Evolutionary conservation across 2,329 filamentous ascomycete genomes (phyloP).

Genomic region (Meredithiella fracta): DNA sequence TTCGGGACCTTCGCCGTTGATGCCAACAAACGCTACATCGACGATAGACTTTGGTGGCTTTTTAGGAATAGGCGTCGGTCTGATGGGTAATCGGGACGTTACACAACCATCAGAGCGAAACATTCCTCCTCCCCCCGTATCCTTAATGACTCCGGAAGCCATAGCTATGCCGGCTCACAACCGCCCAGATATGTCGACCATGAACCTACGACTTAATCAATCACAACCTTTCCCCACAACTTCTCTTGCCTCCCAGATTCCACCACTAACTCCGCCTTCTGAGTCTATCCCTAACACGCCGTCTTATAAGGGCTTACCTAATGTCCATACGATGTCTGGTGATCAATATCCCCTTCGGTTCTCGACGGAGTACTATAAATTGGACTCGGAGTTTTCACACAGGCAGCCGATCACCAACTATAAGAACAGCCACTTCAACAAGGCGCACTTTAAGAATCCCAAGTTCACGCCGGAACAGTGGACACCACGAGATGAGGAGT

Average conservation of each 20-base stretch:
- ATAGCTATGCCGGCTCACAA: neutral
- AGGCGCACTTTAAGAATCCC: constrained; percentile 50
- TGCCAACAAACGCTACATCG: constrained; percentile 12
- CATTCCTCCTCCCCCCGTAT: neutral
- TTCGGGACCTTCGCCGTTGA: constrained; percentile 18
- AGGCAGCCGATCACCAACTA: constrained; percentile 39
- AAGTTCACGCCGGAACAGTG: constrained; percentile 31
- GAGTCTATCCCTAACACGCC: neutral
- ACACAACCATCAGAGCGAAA: neutral
- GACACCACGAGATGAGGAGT: constrained; percentile 25
- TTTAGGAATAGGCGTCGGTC: too few species aligned
- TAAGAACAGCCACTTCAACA: constrained; percentile 50
- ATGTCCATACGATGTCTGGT: constrained; percentile 16
- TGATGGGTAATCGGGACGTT: too few species aligned
- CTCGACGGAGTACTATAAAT: constrained; percentile 36
- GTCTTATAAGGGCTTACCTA: constrained; percentile 6
- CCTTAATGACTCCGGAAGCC: neutral
- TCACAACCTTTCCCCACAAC: neutral
- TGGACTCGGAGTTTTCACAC: constrained; percentile 24
- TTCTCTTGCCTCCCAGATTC: neutral
- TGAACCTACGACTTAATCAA: neutral
- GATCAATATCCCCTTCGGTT: constrained; percentile 30
- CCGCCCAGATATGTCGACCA: neutral
- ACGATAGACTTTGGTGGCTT: neutral
- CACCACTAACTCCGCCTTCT: constrained; percentile 6